Evolutionary conservation across 2,329 filamentous ascomycete species (phyloP), one percentile per base, ranked within the genome.

Genomic region (Stagonosporopsis vannaccii): DNA sequence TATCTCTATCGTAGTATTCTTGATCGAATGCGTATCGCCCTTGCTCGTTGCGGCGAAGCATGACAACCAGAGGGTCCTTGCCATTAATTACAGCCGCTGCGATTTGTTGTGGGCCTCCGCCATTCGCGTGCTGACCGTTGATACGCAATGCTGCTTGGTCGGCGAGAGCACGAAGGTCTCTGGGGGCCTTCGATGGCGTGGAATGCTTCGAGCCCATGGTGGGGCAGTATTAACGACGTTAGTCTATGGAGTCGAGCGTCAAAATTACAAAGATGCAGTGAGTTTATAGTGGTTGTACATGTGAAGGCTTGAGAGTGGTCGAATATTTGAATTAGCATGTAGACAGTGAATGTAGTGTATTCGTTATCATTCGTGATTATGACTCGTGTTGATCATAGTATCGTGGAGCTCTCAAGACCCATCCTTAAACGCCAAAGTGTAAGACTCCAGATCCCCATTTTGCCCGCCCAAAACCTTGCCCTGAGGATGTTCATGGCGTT

Each of bases 131-230:
- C 3, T 30, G 28, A 6, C n/a, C 23, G 30, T 54, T 54, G 37
- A 36, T 23, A 6, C n/a, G 17, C 5, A 4, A n/a, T 22, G 36
- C 50, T 22, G 20, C 36, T 12, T 26, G 35, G 4, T 51, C 19
- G 17, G 40, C 32, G 17, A 44, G 32, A 13, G 17, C 33, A 23
- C 28, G 36, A 11, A 28, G 17, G 28, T 36, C 7, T 2, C 17
- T 28, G 43, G 43, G 28, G 8, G 22, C 11, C 11, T 25, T 30
- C 13, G 28, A 30, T 13, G 23, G 43, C 11, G 23, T 41, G 28
- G 43, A 47, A 19, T 23, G 23, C 13, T 15, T 36, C n/a, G 20
- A 47, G 22, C 50, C 42, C 50, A 47, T 53, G 4, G 13, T 22
- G 22, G 5, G 7, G 20, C 7, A 22, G 7, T 1, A 15, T 0